Conservation (phyloP, 768 basidiomycete genomes). For the Naganishia randhawae region DNA sequence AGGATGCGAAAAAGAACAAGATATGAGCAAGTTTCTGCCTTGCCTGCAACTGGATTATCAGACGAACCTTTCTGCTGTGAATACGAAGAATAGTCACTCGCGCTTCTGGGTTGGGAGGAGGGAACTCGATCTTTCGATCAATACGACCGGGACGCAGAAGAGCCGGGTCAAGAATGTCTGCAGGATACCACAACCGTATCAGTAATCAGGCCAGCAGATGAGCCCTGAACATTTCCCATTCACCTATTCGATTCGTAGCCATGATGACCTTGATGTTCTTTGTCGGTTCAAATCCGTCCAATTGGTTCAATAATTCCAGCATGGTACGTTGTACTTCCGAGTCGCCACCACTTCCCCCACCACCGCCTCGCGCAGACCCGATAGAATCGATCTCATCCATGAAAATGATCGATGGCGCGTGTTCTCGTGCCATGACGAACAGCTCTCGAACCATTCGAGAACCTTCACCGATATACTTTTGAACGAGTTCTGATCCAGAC, state of each 20-base stretch:
- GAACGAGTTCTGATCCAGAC: constrained; percentile 86
- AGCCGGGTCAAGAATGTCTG: constrained; percentile 91
- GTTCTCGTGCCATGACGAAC: constrained; percentile 97
- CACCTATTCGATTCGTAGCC: constrained; percentile 90
- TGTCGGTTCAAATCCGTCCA: constrained; percentile 80
- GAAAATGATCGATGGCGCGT: constrained; percentile 97
- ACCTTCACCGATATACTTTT: constrained; percentile 98
- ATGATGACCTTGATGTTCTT: constrained; percentile 67
- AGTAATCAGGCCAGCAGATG: not conserved
- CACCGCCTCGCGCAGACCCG: constrained; percentile 82
- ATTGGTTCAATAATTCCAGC: constrained; percentile 81
- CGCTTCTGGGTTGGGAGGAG: constrained; percentile 87
- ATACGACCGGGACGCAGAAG: constrained; percentile 91
- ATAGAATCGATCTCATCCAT: constrained; percentile 99
- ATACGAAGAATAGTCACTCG: constrained; percentile 95
- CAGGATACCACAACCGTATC: not conserved
- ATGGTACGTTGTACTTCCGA: constrained; percentile 87
- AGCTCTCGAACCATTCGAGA: constrained; percentile 93
- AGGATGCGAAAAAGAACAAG: not conserved
- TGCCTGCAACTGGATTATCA: no score
- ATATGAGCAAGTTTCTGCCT: not conserved
- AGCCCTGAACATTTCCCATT: not conserved
- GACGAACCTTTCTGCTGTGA: constrained; percentile 79
- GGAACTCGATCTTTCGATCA: constrained; percentile 97
- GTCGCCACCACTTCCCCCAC: constrained; percentile 67